Percentiles rank a stretch among this genome's conserved stretches.
Conservation (phyloP, 257 asterid genomes). For the Henckelia pumila region DNA sequence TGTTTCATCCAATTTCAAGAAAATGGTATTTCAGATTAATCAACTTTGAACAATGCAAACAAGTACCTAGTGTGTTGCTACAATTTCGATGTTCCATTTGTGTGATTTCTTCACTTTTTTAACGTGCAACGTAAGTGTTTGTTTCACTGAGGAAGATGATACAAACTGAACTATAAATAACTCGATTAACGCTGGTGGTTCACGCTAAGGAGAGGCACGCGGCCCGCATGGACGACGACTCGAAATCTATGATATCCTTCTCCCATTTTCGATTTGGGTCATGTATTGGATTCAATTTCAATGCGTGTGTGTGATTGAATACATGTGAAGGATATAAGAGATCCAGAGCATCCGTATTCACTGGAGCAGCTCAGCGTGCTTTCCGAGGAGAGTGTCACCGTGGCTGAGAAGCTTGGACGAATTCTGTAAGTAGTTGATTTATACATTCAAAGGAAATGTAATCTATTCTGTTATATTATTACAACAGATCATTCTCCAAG, state of each 20-base stretch:
- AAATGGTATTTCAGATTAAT: too few species aligned
- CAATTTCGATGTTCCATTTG: too few species aligned
- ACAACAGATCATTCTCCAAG: too few species aligned
- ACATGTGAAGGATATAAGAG: constrained; percentile 83
- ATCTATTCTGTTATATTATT: too few species aligned
- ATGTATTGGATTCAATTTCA: not conserved
- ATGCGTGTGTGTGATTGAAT: constrained; percentile 27
- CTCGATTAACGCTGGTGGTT: constrained; percentile 82
- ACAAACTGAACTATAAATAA: too few species aligned
- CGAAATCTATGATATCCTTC: constrained; percentile 91
- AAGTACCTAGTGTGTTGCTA: too few species aligned
- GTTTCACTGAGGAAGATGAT: too few species aligned
- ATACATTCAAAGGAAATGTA: too few species aligned
- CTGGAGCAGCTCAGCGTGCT: constrained; percentile 93
- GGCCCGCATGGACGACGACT: constrained; percentile 72
- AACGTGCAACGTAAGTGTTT: too few species aligned
- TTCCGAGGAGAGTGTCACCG: constrained; percentile 80
- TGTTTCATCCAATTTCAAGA: too few species aligned
- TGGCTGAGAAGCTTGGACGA: constrained; percentile 78
- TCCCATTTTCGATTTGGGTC: not conserved
- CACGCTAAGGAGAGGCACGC: constrained; percentile 69
- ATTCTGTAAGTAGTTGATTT: constrained; percentile 52
- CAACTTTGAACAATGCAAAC: too few species aligned
- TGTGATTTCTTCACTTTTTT: too few species aligned
- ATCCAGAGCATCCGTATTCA: constrained; percentile 95